Evolutionary conservation across 441 rosid genomes (phyloP).

Genomic region (Breynia disticha): DNA sequence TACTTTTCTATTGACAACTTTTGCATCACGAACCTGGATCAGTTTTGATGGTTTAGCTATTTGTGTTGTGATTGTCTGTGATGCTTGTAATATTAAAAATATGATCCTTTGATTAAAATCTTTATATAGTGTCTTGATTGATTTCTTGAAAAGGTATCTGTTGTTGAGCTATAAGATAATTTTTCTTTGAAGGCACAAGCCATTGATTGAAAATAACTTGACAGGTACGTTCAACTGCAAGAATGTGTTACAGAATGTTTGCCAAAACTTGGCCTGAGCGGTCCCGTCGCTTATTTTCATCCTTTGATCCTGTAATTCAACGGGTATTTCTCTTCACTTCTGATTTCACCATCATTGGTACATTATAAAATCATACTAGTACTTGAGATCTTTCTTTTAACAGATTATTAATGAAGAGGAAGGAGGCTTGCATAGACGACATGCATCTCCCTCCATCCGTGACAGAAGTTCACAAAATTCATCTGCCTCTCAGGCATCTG

Average conservation of each 20-base stretch:
- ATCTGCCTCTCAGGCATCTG: constrained; percentile 44
- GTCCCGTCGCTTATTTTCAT: constrained; percentile 77
- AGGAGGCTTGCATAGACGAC: constrained; percentile 88
- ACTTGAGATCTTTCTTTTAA: neutral
- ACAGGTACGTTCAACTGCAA: constrained; percentile 94
- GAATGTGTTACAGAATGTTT: constrained; percentile 98
- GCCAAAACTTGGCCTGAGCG: constrained; percentile 99
- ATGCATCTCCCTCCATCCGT: constrained; percentile 92
- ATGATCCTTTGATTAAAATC: neutral
- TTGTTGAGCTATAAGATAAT: neutral
- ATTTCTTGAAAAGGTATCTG: neutral
- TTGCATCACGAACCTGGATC: too few relatives aligned
- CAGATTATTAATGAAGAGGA: constrained; percentile 97
- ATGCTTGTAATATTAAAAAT: constrained; percentile 8
- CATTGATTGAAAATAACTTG: constrained; percentile 17
- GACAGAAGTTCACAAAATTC: constrained; percentile 70
- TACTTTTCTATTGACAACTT: too few relatives aligned
- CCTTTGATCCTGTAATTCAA: constrained; percentile 92
- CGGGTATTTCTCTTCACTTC: constrained; percentile 46
- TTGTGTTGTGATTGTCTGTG: too few relatives aligned
- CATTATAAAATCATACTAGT: neutral
- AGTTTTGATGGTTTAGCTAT: too few relatives aligned
- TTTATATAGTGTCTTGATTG: neutral
- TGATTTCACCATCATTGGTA: neutral
- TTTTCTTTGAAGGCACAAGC: constrained; percentile 5